Percentiles rank a stretch among this genome's conserved stretches.
Evolutionary conservation across 2,329 filamentous ascomycete species (phyloP).

Genomic region (Coleophoma cylindrospora): DNA sequence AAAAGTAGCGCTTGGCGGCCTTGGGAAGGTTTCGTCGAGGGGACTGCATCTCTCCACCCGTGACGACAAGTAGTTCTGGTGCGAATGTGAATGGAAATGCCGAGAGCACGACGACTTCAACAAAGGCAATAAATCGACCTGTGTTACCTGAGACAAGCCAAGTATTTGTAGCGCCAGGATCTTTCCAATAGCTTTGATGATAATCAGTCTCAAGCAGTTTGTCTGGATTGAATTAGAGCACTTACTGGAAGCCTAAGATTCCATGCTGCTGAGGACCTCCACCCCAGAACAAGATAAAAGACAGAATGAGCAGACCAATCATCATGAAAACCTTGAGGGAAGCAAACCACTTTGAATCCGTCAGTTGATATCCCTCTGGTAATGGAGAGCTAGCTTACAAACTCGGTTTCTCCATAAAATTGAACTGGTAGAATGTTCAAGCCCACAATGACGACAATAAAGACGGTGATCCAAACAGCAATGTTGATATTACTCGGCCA

Average conservation of each 20-base stretch:
- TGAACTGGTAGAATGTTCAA: constrained; percentile 42
- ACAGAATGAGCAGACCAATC: constrained; percentile 12
- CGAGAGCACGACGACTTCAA: constrained; percentile 38
- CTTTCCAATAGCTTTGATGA: constrained; percentile 32
- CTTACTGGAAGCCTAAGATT: constrained; percentile 34
- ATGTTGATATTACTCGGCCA: constrained; percentile 36
- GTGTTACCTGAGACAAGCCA: constrained; percentile 33
- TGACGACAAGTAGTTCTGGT: constrained; percentile 46
- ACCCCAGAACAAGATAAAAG: constrained; percentile 23
- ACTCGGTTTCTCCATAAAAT: constrained; percentile 58
- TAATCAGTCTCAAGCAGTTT: no score
- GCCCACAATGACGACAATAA: constrained; percentile 31
- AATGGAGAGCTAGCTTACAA: constrained; percentile 23
- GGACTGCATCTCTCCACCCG: constrained; percentile 52
- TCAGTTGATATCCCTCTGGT: background rate
- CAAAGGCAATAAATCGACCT: constrained; percentile 48
- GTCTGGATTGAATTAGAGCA: no score
- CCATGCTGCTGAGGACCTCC: constrained; percentile 25
- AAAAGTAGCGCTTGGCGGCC: constrained; percentile 55
- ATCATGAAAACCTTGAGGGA: constrained; percentile 27
- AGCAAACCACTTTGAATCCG: constrained; percentile 19
- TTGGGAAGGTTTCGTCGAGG: constrained; percentile 54
- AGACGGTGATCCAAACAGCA: constrained; percentile 34
- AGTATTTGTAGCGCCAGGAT: constrained; percentile 38
- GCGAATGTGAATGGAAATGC: constrained; percentile 46